Evolutionary conservation across 768 basidiomycete genomes (phyloP), one percentile per base, ranked within the genome.

Genomic region (Phanerodontia chrysosporium): DNA sequence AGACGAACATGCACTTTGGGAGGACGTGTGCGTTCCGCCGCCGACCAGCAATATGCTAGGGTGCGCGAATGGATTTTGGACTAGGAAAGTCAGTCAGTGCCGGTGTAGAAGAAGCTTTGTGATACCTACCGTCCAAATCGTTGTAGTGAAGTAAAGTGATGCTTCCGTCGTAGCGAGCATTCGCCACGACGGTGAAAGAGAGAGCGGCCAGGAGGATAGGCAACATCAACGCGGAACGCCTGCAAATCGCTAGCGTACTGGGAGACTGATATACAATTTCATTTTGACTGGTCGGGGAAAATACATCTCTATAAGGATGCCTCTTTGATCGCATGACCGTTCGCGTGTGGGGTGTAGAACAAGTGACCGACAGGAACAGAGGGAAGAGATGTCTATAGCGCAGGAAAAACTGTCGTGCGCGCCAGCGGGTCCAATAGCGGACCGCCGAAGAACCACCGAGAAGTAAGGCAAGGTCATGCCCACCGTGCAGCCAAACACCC

Each of bases 101-200:
- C 10, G 16, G 25, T 24, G 12, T 39, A 13, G 13, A 32, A 14
- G 29, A 54, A 32, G 16, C 36, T 44, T 21, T 2, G 8, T 9
- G 18, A 21, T 13, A 49, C 62, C 55, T 44, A 69, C 68, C 27
- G 39, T 69, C 58, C 5, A 69, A 62, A 49, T 67, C 66, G 49
- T 70, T 70, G 59, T 65, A 61, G 35, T 65, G 67, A 3, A 68
- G 49, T 1, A 70, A 39, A 4, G 64, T 67, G n/a, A 67, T 53
- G 25, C 25, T 29, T 21, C 57, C 57, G 24, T 9, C 42, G 25
- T 42, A 39, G n/a, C 49, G 57, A 27, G 49, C 57, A 24, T 29
- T 28, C 36, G 49, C 21, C 22, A 36, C 52, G 16, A 22, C 12
- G n/a, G 35, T 25, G 35, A 24, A 42, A 56, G 55, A 27, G 27